Base-by-base conservation (phyloP, 2,329 filamentous ascomycete species). In the Colletotrichum orchidophilum region DNA sequence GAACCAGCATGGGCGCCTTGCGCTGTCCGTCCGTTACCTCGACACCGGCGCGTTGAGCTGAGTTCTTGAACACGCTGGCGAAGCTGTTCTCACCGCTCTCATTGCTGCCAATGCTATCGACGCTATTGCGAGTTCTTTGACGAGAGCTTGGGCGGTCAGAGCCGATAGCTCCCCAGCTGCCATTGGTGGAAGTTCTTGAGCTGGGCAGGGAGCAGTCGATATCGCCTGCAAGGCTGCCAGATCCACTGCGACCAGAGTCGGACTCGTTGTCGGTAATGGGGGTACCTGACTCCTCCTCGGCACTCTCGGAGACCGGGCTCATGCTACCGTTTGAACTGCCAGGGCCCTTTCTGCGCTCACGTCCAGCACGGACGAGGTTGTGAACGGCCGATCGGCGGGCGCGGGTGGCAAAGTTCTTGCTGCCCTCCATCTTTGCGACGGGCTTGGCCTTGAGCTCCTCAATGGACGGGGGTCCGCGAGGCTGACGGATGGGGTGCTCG, bases 391-490 rank as follows among this genome's bases (percentile, higher is more conserved):
- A 95, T 74, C 96, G 94, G 71, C 96, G 94, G 78, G 97, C 95
- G 73, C 96, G 95, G 66, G 95, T 91, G 12, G 93, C 93, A 83
- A 99, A 99, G 85, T 99, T 99, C 90, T 98, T 92, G 90, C 96
- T 98, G 27, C 96, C 96, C 81, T 98, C 96, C 74, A 96, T 90
- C 84, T 95, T 97, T 75, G 94, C 92, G 9, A 96, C 98, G 1
- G 96, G 96, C 83, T 95, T 96, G 24, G 92, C 88, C 78, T 92
- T 90, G 71, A 99, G 90, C 83, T 99, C 96, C 75, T 99, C 96
- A 61, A 98, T 88, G 15, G 94, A 91, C 15, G 96, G 96, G 27
- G 96, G 96, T 5, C 95, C 95, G 74, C 95, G 94, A 63, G 96
- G 96, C 83, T 99, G 96, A 70, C 96, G 95, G 63, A 94, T 85